A percentile compares a stretch with the other conserved stretches of the same genome.
These are phyloP conservation scores for Amphirosellinia nigrospora DNA, from an alignment of 495 filamentous ascomycete species.

Conservation along the genomic window DNA sequence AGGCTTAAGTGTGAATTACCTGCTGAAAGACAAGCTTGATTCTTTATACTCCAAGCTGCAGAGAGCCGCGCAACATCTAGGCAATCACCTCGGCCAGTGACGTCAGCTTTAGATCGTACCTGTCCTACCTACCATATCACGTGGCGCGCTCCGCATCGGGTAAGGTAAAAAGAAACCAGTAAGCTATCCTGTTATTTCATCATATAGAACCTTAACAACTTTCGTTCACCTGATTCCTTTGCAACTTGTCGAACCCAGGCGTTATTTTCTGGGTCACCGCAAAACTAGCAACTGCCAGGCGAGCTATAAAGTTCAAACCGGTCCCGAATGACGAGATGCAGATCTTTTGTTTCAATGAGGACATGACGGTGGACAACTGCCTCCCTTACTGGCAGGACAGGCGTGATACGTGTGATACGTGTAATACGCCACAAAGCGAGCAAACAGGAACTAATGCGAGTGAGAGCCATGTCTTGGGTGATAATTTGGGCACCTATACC, in stretches of 20 bases:
- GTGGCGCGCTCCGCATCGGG: background rate
- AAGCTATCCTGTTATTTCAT: background rate
- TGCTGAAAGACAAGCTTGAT: background rate
- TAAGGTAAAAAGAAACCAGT: background rate
- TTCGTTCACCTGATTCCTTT: too few relatives aligned
- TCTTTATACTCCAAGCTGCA: background rate
- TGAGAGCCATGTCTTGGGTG: background rate
- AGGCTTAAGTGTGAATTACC: background rate
- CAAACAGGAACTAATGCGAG: background rate
- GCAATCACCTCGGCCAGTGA: conserved; percentile 4
- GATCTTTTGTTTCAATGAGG: too few relatives aligned
- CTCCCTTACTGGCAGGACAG: background rate
- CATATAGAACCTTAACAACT: too few relatives aligned
- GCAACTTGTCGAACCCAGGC: too few relatives aligned
- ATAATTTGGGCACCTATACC: background rate
- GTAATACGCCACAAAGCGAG: background rate
- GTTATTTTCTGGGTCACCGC: too few relatives aligned
- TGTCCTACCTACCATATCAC: conserved; percentile 4
- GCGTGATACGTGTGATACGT: background rate
- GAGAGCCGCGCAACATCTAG: conserved; percentile 6
- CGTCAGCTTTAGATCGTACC: conserved; percentile 20
- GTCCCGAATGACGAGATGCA: background rate
- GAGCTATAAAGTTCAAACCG: background rate
- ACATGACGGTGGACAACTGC: background rate
- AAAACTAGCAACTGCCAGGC: background rate